These are phyloP conservation scores for Westerdykella aurantiaca DNA, from an alignment of 2,329 filamentous ascomycete species.

Conservation along the genomic window DNA sequence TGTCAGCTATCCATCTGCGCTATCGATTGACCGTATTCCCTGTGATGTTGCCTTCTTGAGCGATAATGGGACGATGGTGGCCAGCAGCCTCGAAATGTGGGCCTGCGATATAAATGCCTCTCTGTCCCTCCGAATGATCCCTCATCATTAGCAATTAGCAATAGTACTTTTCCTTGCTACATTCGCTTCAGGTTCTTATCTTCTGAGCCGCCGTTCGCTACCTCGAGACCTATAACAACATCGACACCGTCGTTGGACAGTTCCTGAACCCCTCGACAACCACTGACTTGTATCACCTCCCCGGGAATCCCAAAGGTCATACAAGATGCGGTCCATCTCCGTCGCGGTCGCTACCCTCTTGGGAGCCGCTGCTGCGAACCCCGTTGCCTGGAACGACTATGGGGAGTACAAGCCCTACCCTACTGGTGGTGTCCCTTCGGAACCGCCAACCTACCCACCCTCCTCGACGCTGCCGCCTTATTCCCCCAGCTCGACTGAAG, in stretches of 20 bases:
- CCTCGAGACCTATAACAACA: slow-evolving; percentile 2
- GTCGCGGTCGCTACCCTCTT: slow-evolving; percentile 27
- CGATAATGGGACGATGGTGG: slow-evolving; percentile 11
- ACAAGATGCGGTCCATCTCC: slow-evolving; percentile 31
- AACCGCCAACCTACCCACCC: slow-evolving; percentile 2
- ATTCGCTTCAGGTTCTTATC: slow-evolving; percentile 25
- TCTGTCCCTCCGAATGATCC: slow-evolving; percentile 7
- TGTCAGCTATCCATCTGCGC: slow-evolving; percentile 17
- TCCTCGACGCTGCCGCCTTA: slow-evolving; percentile 2
- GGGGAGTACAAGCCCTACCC: slow-evolving; percentile 14
- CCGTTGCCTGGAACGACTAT: slow-evolving; percentile 12
- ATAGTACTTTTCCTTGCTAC: slow-evolving; percentile 20
- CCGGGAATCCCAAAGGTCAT: slow-evolving; percentile 1
- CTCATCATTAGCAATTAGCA: slow-evolving; percentile 22
- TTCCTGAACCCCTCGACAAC: slow-evolving; percentile 8
- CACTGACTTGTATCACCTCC: slow-evolving; percentile 3
- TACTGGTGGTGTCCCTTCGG: slow-evolving; percentile 5
- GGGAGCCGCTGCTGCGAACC: slow-evolving; percentile 26
- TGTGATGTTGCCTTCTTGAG: slow-evolving; percentile 20
- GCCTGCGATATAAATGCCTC: slow-evolving; percentile 22
- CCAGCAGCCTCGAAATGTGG: slow-evolving; percentile 9
- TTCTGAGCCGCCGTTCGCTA: slow-evolving; percentile 27
- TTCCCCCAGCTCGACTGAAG: slow-evolving; percentile 1
- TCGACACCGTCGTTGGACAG: slow-evolving; percentile 18
- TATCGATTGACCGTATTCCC: slow-evolving; percentile 33